Conservation (phyloP, 164 flowering plant genomes). For the Vitis riparia region DNA sequence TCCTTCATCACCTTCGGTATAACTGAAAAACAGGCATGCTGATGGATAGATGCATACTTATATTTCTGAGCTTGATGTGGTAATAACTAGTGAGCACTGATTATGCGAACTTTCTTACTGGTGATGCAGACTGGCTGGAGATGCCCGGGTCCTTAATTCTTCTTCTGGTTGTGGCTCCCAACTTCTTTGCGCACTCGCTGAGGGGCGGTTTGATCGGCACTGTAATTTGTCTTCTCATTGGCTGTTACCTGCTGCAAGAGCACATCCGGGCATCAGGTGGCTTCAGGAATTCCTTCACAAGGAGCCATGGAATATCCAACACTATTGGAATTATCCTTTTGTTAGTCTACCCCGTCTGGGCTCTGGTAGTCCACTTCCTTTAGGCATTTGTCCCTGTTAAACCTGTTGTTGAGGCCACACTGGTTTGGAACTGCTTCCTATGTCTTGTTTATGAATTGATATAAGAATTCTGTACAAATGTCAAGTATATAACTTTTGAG, state of each 20-base stretch:
- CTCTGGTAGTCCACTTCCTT: slow-evolving; percentile 43
- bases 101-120: neutral
- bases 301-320: slow-evolving; percentile 74
- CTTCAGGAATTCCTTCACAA: slow-evolving; percentile 82
- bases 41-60: too few relatives aligned
- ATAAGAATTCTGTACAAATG: too few relatives aligned
- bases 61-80: too few relatives aligned
- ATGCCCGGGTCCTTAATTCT: slow-evolving; percentile 84
- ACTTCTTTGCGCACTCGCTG: slow-evolving; percentile 53
- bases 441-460: neutral
- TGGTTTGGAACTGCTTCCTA: neutral
- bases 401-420: too few relatives aligned
- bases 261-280: slow-evolving; percentile 94
- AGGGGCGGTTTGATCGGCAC: slow-evolving; percentile 56
- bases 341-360: slow-evolving; percentile 78
- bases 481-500: too few relatives aligned
- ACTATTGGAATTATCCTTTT: slow-evolving; percentile 75
- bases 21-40: too few relatives aligned
- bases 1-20: too few relatives aligned
- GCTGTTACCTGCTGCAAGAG: slow-evolving; percentile 86
- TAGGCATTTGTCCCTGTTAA: slow-evolving; percentile 7
- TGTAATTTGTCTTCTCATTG: slow-evolving; percentile 58
- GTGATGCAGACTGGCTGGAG: slow-evolving; percentile 78
- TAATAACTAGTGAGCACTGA: too few relatives aligned
- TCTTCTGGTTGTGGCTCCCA: slow-evolving; percentile 79